A percentile compares a stretch with the other conserved stretches of the same genome.
Evolutionary conservation across 768 basidiomycete genomes (phyloP).

Genomic region (Cantharellus cinnabarinus): DNA sequence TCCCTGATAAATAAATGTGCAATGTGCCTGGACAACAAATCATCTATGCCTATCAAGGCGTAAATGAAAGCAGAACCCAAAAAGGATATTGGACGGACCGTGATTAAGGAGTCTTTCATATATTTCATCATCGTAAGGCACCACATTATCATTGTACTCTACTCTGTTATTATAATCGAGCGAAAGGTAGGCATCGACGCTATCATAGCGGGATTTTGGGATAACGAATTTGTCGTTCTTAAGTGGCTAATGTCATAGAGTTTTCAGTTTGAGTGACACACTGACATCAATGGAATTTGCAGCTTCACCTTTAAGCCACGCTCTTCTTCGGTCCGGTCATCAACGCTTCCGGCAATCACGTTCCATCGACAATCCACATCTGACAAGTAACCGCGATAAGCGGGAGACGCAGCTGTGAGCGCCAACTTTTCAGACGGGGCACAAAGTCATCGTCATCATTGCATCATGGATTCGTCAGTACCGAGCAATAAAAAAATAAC

Average conservation of each 20-base stretch:
- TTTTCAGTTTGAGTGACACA: neutral
- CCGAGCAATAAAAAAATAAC: neutral
- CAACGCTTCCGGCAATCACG: slow-evolving; percentile 95
- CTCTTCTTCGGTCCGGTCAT: slow-evolving; percentile 91
- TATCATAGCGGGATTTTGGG: slow-evolving; percentile 94
- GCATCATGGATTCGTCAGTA: neutral
- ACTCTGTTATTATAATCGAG: slow-evolving; percentile 70
- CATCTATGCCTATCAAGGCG: slow-evolving; percentile 48
- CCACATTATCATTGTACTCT: slow-evolving; percentile 77
- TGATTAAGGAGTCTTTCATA: slow-evolving; percentile 52
- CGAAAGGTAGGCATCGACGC: slow-evolving; percentile 85
- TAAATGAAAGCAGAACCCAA: neutral
- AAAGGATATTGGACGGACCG: slow-evolving; percentile 30
- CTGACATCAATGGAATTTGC: slow-evolving; percentile 2
- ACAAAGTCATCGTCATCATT: neutral
- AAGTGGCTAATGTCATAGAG: slow-evolving; percentile 34
- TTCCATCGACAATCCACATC: slow-evolving; percentile 99
- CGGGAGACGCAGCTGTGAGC: slow-evolving; percentile 81
- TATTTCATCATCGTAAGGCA: slow-evolving; percentile 60
- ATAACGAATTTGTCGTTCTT: slow-evolving; percentile 55
- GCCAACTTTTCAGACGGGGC: slow-evolving; percentile 40
- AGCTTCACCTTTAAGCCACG: slow-evolving; percentile 54
- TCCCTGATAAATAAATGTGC: slow-evolving; percentile 96
- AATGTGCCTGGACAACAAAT: slow-evolving; percentile 72
- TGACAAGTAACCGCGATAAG: slow-evolving; percentile 84